Evolutionary conservation across 2,329 filamentous ascomycete genomes (phyloP).

Genomic region (Gyromitra esculenta): DNA sequence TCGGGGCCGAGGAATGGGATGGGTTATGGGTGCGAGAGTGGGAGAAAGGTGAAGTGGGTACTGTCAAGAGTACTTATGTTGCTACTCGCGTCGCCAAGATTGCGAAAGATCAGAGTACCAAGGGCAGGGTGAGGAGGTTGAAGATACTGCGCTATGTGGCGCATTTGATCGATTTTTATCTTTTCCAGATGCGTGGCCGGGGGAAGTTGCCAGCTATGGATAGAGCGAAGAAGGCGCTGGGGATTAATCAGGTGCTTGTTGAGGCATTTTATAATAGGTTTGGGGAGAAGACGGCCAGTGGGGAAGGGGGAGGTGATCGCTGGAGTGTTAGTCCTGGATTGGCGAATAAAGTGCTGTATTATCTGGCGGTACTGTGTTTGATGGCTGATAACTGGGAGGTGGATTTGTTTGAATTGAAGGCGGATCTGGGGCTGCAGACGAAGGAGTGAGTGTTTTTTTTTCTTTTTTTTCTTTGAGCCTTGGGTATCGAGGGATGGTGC

Average conservation of each 20-base stretch:
- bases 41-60: constrained; percentile 71
- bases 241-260: constrained; percentile 68
- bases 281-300: constrained; percentile 38
- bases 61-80: constrained; percentile 65
- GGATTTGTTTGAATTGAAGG: constrained; percentile 74
- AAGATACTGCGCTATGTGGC: constrained; percentile 65
- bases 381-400: constrained; percentile 78
- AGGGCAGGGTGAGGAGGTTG: constrained; percentile 61
- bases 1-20: constrained; percentile 74
- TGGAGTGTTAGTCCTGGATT: constrained; percentile 67
- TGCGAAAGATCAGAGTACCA: constrained; percentile 61
- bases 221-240: constrained; percentile 68
- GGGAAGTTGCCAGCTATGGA: constrained; percentile 38
- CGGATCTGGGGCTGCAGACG: constrained; percentile 77
- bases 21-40: constrained; percentile 77
- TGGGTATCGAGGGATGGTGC: background rate
- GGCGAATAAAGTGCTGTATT: constrained; percentile 70
- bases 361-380: constrained; percentile 71
- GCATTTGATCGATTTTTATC: constrained; percentile 64
- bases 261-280: constrained; percentile 61
- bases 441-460: constrained; percentile 63
- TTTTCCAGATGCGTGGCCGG: constrained; percentile 55
- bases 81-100: constrained; percentile 65
- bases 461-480: background rate
- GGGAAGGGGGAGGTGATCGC: constrained; percentile 60